phyloP scores from a whole-genome alignment of 441 rosid species.

The Melianthus villosus region DNA sequence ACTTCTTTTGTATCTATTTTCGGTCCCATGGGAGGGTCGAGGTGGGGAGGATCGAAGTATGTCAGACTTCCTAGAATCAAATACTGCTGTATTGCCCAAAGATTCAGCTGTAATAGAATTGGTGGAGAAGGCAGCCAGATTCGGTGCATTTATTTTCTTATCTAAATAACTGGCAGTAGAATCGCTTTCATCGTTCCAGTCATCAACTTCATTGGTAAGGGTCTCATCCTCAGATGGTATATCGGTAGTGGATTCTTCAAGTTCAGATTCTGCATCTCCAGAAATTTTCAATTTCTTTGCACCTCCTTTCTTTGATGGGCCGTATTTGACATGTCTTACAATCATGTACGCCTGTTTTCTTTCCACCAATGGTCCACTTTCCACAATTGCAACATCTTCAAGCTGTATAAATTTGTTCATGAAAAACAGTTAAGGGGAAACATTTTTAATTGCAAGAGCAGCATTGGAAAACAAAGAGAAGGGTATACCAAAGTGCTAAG shows the following conservation, averaged over 20 bases:
- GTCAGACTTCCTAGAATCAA: conserved; percentile 6
- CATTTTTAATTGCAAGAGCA: not conserved
- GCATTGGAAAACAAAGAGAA: conserved; percentile 1
- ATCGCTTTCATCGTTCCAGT: not conserved
- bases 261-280: conserved; percentile 5
- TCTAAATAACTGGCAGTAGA: not conserved
- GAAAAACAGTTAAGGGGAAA: conserved; percentile 1
- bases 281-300: conserved; percentile 26
- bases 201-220: conserved; percentile 14
- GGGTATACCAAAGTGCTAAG: conserved; percentile 12
- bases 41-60: conserved; percentile 4
- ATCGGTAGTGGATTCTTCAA: conserved; percentile 1
- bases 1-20: conserved; percentile 32
- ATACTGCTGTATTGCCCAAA: conserved; percentile 6
- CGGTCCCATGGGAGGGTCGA: conserved; percentile 11
- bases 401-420: conserved; percentile 24
- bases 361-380: conserved; percentile 53
- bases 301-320: conserved; percentile 52
- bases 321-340: conserved; percentile 65
- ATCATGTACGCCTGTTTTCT: conserved; percentile 43
- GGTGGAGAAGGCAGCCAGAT: not conserved
- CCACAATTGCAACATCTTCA: conserved; percentile 44
- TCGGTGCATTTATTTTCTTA: conserved; percentile 1
- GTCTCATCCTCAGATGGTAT: conserved; percentile 19
- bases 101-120: conserved; percentile 8